Percentiles rank a stretch among this genome's conserved stretches.
Conservation (phyloP, 78 protist species). For the Paulinella micropora region DNA sequence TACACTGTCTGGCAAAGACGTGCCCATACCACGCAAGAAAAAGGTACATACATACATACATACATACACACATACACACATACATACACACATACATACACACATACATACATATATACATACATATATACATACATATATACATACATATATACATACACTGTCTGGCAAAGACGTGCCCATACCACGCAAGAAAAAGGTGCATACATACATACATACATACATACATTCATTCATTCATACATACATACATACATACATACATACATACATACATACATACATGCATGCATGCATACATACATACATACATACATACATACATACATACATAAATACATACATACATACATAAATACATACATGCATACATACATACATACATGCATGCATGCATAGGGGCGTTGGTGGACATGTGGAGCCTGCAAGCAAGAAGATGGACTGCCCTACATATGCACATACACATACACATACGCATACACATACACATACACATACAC, state of each 20-base stretch:
- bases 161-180: no score
- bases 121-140: not conserved
- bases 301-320: not conserved
- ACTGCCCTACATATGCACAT: no score
- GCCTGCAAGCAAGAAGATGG: no score
- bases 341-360: not conserved
- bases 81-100: not conserved
- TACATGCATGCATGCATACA: not conserved
- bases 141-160: not conserved
- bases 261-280: not conserved
- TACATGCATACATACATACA: not conserved
- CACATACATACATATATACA: not conserved
- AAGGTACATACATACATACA: no score
- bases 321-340: not conserved
- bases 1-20: no score
- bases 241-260: not conserved
- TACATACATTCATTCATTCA: not conserved
- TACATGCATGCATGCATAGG: not conserved
- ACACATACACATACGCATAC: no score
- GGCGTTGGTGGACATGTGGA: no score
- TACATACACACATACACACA: not conserved
- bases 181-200: no score
- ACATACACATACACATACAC: no score
- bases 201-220: not conserved
- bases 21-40: no score